Conservation (phyloP, 305 asterid genomes). For the Ajuga reptans region DNA sequence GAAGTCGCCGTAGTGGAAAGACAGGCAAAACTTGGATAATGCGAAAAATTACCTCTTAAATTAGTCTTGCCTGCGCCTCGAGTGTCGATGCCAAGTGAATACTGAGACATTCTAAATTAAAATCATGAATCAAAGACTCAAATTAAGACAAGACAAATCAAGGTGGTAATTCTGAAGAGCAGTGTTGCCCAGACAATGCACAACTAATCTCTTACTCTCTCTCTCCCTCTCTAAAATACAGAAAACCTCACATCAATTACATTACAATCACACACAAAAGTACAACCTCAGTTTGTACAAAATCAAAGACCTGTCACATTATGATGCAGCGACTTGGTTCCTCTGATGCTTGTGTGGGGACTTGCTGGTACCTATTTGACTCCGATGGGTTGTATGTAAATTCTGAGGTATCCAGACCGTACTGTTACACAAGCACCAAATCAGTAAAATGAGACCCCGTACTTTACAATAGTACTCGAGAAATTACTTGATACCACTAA, state of each 20-base stretch:
- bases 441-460: background rate
- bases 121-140: background rate
- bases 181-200: background rate
- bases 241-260: conserved; percentile 28
- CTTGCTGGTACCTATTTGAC: conserved; percentile 63
- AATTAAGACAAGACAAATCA: background rate
- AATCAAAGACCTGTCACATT: conserved; percentile 43
- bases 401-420: conserved; percentile 89
- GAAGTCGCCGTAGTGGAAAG: no score
- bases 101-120: no score
- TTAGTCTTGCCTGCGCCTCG: no score
- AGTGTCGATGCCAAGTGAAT: no score
- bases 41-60: no score
- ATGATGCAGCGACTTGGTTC: conserved; percentile 69
- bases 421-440: conserved; percentile 37
- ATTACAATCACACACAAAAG: conserved; percentile 21
- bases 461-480: background rate
- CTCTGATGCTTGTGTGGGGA: conserved; percentile 57
- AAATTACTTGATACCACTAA: no score
- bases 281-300: conserved; percentile 22
- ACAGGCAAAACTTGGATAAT: no score
- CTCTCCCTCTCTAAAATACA: background rate
- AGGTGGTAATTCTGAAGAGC: background rate
- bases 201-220: background rate
- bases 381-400: conserved; percentile 91